phyloP scores from a whole-genome alignment of 176 grass and related monocot genomes.

The Poa annua region DNA sequence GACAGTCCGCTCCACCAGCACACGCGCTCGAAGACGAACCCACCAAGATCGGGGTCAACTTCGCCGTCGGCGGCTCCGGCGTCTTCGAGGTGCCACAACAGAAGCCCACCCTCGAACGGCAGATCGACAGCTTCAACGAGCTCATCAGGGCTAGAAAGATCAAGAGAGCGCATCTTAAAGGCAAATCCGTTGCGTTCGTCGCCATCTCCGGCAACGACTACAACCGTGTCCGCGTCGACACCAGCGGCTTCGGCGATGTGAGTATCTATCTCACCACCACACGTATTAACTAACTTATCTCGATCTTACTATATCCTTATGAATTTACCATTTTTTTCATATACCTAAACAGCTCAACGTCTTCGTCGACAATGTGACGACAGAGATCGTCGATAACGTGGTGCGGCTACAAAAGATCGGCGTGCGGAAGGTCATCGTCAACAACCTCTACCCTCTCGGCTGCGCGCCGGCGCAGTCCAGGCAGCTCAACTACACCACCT shows the following conservation, averaged over 20 bases:
- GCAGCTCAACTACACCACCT: constrained; percentile 21
- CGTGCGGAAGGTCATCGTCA: constrained; percentile 43
- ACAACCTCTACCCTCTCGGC: constrained; percentile 41
- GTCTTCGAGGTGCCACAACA: neutral
- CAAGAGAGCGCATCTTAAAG: neutral
- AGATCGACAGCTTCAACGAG: neutral
- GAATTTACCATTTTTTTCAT: no score
- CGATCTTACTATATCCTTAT: no score
- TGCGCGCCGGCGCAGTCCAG: constrained; percentile 37
- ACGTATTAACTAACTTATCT: no score
- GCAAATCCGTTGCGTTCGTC: neutral
- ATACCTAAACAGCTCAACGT: neutral
- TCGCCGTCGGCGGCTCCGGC: neutral
- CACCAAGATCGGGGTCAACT: neutral
- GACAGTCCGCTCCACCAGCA: neutral
- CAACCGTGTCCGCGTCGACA: neutral
- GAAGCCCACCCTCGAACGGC: neutral
- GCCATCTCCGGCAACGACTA: constrained; percentile 15
- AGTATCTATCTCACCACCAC: neutral
- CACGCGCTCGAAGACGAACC: neutral
- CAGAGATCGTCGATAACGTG: neutral
- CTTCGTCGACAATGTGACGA: neutral
- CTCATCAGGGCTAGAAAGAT: neutral
- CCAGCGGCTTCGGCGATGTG: neutral
- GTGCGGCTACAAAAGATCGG: neutral